Base-by-base conservation (phyloP, 108 stramenopile genomes). In the Parietichytrium sp. region DNA sequence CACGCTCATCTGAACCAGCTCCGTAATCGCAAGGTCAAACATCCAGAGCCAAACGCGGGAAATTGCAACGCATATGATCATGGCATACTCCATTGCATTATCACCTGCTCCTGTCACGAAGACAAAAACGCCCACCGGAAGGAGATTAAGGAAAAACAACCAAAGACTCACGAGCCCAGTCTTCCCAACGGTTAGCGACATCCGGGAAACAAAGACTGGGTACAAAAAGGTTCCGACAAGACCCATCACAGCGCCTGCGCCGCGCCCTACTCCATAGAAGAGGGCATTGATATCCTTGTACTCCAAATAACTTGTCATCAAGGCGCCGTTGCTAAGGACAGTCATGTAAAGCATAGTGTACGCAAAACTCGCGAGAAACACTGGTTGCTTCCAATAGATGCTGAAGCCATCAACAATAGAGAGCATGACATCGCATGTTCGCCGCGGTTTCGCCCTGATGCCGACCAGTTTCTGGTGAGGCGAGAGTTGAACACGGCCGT, bases 281-380 rank as follows among this genome's bases (percentile, higher is more conserved):
- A 3, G 38, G 29, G 61, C 38, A n/a, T 33, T 33, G 10, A 72
- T 33, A 7, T 72, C 61, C 13, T 33, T 42, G 38, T 42, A 72
- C 61, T 72, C 61, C 6, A 72, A 42, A 2, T 45, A 72, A 8
- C 38, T 45, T n/a, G 61, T 72, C 61, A 72, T 72, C n/a, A 72
- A 25, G 0, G 61, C 38, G 20, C 61, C 61, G 61, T 27, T 72
- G 61, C 45, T 42, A 33, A 72, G 20, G 2, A 72, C 61, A n/a
- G 61, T 72, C 61, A 72, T 72, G 61, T 72, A 72, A 27, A 72
- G 61, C 61, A 27, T 7, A 13, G 61, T 72, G 20, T 72, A 72
- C 20, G 61, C 61, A 27, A 72, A 23, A 72, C 61, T 72, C 16
- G 61, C 61, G 0, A 31, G 6, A 20, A 72, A 72, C 10, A 72